phyloP scores from a whole-genome alignment of 2,329 filamentous ascomycete species.

The Magnaporthales sp. region DNA sequence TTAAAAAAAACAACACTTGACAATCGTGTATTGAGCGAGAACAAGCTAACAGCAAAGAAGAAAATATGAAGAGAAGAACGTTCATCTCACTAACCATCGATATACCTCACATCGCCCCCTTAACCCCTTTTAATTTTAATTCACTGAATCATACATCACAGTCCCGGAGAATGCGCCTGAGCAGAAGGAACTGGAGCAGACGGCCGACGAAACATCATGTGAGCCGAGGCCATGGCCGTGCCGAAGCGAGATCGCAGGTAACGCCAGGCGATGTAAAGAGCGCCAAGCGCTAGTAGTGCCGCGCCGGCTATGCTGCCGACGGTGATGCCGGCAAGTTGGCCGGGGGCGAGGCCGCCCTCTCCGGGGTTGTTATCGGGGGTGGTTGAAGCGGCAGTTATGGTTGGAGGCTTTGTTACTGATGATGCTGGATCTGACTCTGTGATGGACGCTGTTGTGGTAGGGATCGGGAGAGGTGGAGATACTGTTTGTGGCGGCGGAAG shows the following conservation, averaged over 20 bases:
- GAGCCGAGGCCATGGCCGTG: neutral
- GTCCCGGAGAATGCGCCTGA: neutral
- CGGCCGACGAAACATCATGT: neutral
- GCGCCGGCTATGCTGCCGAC: neutral
- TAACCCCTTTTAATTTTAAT: neutral
- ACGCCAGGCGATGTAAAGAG: neutral
- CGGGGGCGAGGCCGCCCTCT: neutral
- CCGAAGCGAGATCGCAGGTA: neutral
- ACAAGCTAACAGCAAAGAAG: neutral
- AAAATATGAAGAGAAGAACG: neutral
- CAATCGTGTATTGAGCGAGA: too few species aligned
- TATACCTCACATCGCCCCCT: neutral
- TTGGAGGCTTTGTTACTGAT: neutral
- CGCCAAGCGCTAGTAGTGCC: neutral
- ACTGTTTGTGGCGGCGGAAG: too few species aligned
- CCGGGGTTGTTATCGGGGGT: neutral
- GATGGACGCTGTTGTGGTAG: neutral
- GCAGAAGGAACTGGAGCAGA: neutral
- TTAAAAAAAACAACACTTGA: too few species aligned
- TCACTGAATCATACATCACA: neutral
- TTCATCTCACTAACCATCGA: neutral
- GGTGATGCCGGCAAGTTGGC: neutral
- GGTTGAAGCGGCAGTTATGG: neutral
- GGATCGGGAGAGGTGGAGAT: too few species aligned
- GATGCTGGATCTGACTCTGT: neutral